These are phyloP conservation scores for Lenwebbia sp. DNA, from an alignment of 345 rosid genomes.

Conservation along the genomic window DNA sequence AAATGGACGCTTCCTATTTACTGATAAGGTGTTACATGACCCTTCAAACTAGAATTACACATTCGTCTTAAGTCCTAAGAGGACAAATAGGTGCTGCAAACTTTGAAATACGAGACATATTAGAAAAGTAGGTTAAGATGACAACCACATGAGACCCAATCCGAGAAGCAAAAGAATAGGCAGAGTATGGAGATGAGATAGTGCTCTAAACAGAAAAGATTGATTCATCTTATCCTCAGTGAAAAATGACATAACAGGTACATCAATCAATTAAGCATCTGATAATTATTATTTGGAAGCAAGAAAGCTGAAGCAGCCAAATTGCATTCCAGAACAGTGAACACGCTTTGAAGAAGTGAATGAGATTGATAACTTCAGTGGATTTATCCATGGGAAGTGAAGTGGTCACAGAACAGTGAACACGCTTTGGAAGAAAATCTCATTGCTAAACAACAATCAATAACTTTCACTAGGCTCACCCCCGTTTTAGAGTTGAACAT, in stretches of 20 bases:
- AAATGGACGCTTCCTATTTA: background rate
- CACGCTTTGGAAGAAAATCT: background rate
- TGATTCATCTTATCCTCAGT: background rate
- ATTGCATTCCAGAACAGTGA: background rate
- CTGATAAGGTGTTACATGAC: background rate
- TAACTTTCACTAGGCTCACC: constrained; percentile 20
- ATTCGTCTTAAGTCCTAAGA: background rate
- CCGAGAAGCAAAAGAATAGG: background rate
- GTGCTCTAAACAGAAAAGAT: background rate
- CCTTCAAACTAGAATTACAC: background rate
- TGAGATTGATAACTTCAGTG: background rate
- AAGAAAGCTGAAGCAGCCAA: background rate
- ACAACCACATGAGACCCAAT: background rate
- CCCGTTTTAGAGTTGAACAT: constrained; percentile 58
- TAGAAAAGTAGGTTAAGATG: background rate
- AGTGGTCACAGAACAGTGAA: background rate
- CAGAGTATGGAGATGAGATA: background rate
- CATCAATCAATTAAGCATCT: background rate
- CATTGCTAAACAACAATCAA: background rate
- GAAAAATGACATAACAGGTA: background rate
- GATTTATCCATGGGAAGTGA: background rate
- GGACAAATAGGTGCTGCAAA: background rate
- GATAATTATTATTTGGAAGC: background rate
- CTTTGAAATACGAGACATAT: background rate
- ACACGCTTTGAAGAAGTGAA: background rate